Base-by-base conservation (phyloP, 2,329 filamentous ascomycete genomes). In the Aspergillus sp. region DNA sequence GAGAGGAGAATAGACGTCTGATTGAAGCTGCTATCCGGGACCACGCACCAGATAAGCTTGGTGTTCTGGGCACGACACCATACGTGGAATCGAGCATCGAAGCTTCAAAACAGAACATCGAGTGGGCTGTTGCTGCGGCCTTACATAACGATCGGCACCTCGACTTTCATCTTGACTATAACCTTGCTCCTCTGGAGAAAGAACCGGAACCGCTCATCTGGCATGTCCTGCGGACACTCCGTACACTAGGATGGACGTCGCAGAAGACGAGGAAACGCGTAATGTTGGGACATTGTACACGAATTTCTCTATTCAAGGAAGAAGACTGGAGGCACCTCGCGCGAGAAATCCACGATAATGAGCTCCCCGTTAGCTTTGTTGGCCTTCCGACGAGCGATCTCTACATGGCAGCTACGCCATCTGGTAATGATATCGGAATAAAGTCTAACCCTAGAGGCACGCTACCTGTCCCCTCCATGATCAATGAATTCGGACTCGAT, bases 141-240 rank as follows among this genome's bases (percentile, higher is more conserved):
- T 67, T 86, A 39, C 60, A 73, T 21, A 67, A 79, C 40, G 67
- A 71, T 2, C 78, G 86, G 51, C 84, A 89, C 68, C 72, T 91
- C 5, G 88, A 91, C 65, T 85, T 90, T 46, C 89, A 91, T 68
- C 78, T 91, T 6, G 89, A 91, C 70, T 90, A 91, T 69, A 86
- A 86, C 56, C 75, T 90, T 3, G 17, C 23, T 6, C 80, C 86
- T 52, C 58, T 72, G 2, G 64, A 67, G 1, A 78, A 72, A 46
- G 77, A 81, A 50, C 75, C 84, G 44, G 77, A 81, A 52, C 75
- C 84, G 0, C 72, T 86, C 54, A 73, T 87, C 0, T 83, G 82
- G 74, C 73, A 80, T 43, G 82, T 86, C 1, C 56, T 90, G 21
- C 66, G 80, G 1, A 70, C 75, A 1, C 74, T 90, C 12, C 77